phyloP scores from a whole-genome alignment of 306 rosid species.

The Quercus dentata region DNA sequence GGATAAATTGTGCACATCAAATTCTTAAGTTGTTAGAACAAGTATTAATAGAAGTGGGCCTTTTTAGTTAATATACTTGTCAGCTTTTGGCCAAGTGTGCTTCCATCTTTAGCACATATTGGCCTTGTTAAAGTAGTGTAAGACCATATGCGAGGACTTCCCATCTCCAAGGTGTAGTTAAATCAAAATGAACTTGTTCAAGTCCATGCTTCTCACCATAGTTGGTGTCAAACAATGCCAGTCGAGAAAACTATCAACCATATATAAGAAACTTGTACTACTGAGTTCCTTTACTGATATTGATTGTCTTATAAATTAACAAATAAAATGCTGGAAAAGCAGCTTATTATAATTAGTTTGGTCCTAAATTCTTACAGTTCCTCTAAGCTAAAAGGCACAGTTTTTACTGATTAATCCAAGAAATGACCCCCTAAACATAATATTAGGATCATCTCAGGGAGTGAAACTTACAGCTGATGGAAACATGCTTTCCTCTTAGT shows the following conservation, averaged over 20 bases:
- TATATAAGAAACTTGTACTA: background rate
- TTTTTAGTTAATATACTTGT: too few species aligned
- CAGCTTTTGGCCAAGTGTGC: too few species aligned
- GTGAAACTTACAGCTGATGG: constrained; percentile 13
- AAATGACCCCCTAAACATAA: constrained; percentile 29
- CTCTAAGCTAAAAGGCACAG: constrained; percentile 4
- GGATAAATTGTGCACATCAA: too few species aligned
- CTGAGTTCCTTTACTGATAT: background rate
- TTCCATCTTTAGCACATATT: too few species aligned
- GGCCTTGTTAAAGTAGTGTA: too few species aligned
- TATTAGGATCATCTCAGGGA: constrained; percentile 27
- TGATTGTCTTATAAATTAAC: background rate
- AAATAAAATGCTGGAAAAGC: constrained; percentile 17
- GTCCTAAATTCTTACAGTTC: constrained; percentile 31
- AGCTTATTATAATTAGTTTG: constrained; percentile 24
- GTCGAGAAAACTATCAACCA: too few species aligned
- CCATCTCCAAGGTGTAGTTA: too few species aligned
- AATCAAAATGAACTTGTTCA: too few species aligned
- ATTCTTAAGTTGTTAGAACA: too few species aligned
- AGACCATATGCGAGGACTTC: too few species aligned
- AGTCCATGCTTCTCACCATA: background rate
- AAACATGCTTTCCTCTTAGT: constrained; percentile 22
- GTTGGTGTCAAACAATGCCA: too few species aligned
- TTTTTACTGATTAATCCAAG: constrained; percentile 24
- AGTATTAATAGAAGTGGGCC: too few species aligned